Base-by-base conservation (phyloP, 164 flowering plant genomes). In the Tinospora cordifolia region DNA sequence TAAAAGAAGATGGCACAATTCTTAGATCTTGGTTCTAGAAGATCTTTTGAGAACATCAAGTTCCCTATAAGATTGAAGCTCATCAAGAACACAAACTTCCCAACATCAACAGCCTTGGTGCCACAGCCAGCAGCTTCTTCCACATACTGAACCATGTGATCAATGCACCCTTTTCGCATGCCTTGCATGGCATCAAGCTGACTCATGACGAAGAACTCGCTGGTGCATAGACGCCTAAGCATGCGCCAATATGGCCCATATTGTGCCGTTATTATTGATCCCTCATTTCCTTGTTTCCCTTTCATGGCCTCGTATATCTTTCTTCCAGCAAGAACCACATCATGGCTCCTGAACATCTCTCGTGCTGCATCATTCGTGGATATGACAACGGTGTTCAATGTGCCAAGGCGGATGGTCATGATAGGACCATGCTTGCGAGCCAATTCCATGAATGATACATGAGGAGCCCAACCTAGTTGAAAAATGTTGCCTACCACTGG, bases 241-340 rank as follows among this genome's bases (percentile, higher is more conserved):
- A 59, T 69, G 10, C 65, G 65, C 72, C 72, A 69, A 40, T 69
- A 36, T 3, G 72, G 36, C 1, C 72, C 72, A 58, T 69, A 69
- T 41, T 69, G 72, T 2, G 71, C 41, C 22, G 71, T 69, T 69
- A 69, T 58, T 22, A 69, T 64, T 1, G 72, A 59, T 6, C 71
- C 71, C 22, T 69, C 71, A 69, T 69, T 69, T 17, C 65, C 54
- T n/a, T 8, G n/a, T 3, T 38, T 59, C 65, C 65, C 65, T 41
- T 60, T 69, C 72, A 69, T 59, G 38, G 72, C 47, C 59, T 69
- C 72, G 8, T 59, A 69, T 5, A 69, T 38, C 49, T 39, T 69
- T 39, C 72, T 38, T 21, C 72, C 72, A 3, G 65, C 65, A 2
- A 69, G 26, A 3, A 60, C 54, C 36, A 69, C 41, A 36, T 60